These are phyloP conservation scores for Candida sanyaensis DNA, from an alignment of 1,139 yeast genomes.

Conservation along the genomic window DNA sequence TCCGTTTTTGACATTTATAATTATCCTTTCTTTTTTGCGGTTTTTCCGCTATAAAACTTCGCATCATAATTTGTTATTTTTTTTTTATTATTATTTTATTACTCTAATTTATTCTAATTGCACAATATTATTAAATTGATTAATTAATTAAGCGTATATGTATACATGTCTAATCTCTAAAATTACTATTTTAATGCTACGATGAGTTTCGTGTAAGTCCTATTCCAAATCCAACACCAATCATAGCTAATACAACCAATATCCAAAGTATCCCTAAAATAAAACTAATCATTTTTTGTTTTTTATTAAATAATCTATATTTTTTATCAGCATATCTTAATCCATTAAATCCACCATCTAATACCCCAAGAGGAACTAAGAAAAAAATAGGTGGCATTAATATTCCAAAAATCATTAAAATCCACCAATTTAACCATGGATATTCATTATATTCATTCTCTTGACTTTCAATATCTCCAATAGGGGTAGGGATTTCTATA, in stretches of 20 bases:
- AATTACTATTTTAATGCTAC: not conserved
- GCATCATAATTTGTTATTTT: too few species aligned
- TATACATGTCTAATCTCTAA: too few species aligned
- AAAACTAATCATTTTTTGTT: constrained; percentile 36
- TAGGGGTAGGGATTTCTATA: not conserved
- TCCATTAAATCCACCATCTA: constrained; percentile 29
- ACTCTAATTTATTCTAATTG: too few species aligned
- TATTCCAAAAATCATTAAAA: constrained; percentile 31
- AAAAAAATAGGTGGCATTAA: constrained; percentile 39
- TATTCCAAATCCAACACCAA: constrained; percentile 41
- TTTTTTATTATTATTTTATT: too few species aligned
- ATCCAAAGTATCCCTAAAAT: constrained; percentile 38
- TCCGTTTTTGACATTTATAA: too few species aligned
- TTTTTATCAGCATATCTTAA: constrained; percentile 14
- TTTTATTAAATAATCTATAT: constrained; percentile 23
- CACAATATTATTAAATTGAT: too few species aligned
- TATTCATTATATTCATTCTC: constrained; percentile 9
- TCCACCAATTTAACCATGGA: constrained; percentile 20
- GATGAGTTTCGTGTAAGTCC: constrained; percentile 12
- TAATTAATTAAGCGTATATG: too few species aligned
- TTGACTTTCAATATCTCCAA: constrained; percentile 22
- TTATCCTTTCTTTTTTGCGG: not conserved
- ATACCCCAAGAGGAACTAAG: constrained; percentile 32
- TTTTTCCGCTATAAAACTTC: not conserved
- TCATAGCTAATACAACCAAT: constrained; percentile 36